Percentiles rank a stretch among this genome's conserved stretches.
These are phyloP conservation scores for Stevia rebaudiana DNA, from an alignment of 140 eudicot species.

Conservation along the genomic window DNA sequence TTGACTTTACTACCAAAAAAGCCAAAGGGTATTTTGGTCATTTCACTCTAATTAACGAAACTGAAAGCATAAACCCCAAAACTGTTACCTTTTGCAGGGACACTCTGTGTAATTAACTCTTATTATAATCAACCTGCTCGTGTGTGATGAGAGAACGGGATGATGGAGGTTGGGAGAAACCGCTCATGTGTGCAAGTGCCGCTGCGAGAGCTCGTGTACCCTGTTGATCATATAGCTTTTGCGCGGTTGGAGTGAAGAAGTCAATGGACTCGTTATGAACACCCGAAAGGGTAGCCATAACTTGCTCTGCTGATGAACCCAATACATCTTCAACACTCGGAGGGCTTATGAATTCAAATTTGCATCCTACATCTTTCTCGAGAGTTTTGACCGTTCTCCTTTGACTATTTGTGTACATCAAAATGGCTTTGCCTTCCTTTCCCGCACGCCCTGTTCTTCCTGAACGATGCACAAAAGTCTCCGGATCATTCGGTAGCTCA, in stretches of 20 bases:
- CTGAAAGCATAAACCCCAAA: no score
- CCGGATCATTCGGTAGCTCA: conserved; percentile 85
- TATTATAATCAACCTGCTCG: conserved; percentile 50
- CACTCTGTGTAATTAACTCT: no score
- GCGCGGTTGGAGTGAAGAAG: conserved; percentile 84
- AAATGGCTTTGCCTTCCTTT: conserved; percentile 73
- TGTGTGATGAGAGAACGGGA: conserved; percentile 88
- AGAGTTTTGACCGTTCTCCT: conserved; percentile 67
- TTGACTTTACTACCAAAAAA: no score
- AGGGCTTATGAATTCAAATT: conserved; percentile 58
- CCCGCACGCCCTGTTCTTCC: conserved; percentile 99
- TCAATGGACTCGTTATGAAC: conserved; percentile 74
- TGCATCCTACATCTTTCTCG: conserved; percentile 82
- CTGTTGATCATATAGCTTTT: conserved; percentile 59
- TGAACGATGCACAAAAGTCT: conserved; percentile 93
- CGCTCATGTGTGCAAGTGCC: conserved; percentile 88
- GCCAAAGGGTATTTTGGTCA: no score
- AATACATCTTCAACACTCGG: conserved; percentile 69
- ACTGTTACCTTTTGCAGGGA: no score
- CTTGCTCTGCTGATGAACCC: conserved; percentile 77
- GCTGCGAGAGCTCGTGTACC: conserved; percentile 93
- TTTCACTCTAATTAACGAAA: no score
- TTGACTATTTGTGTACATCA: conserved; percentile 79
- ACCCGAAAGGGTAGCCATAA: conserved; percentile 70
- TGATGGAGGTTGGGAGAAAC: conserved; percentile 86